Percentiles rank a stretch among this genome's conserved stretches.
Conservation (phyloP, 306 rosid genomes). For the Canavalia gladiata region DNA sequence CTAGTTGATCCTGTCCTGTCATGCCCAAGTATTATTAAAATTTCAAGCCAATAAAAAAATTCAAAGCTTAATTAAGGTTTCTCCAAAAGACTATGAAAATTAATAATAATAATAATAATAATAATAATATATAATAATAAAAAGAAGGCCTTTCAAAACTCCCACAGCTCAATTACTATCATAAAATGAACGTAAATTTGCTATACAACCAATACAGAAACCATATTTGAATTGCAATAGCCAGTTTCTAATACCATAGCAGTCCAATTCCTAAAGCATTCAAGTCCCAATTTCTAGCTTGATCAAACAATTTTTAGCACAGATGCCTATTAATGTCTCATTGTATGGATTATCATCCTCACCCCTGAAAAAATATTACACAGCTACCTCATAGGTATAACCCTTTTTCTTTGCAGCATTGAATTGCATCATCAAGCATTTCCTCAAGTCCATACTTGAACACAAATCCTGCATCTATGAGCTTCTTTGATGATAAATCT, state of each 20-base stretch:
- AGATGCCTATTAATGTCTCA: background rate
- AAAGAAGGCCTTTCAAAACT: too few species aligned
- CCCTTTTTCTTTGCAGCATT: slow-evolving; percentile 39
- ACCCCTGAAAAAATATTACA: background rate
- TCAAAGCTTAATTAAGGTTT: too few species aligned
- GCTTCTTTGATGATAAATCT: slow-evolving; percentile 29
- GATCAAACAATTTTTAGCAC: background rate
- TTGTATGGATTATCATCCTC: background rate
- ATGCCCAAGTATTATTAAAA: too few species aligned
- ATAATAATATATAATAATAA: too few species aligned
- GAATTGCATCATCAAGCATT: slow-evolving; percentile 39
- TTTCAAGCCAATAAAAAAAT: too few species aligned
- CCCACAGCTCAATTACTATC: too few species aligned
- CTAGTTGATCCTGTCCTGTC: too few species aligned
- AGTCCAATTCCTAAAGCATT: background rate
- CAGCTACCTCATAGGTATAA: background rate
- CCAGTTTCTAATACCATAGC: background rate
- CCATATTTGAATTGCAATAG: background rate
- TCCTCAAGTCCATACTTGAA: slow-evolving; percentile 34
- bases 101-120: too few species aligned
- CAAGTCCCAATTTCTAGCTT: background rate
- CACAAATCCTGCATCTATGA: slow-evolving; percentile 36
- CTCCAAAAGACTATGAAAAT: too few species aligned
- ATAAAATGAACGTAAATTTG: too few species aligned
- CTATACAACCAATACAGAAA: background rate